Conservation (phyloP, 2,329 filamentous ascomycete genomes). For the Venturia carpophila region DNA sequence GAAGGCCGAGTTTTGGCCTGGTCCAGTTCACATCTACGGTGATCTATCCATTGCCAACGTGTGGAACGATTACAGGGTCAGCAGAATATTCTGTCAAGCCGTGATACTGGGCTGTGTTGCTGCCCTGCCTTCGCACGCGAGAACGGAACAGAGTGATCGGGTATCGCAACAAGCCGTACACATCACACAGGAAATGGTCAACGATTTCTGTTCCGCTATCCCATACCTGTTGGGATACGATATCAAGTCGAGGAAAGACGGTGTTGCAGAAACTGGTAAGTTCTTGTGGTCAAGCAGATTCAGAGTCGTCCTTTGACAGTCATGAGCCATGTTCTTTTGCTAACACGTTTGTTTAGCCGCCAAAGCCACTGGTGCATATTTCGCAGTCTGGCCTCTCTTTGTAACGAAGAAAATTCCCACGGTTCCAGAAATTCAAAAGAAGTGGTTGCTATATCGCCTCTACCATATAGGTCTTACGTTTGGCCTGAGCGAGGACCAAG, state of each 20-base stretch:
- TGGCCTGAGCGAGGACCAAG: conserved; percentile 30
- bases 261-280: conserved; percentile 28
- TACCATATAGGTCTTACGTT: conserved; percentile 31
- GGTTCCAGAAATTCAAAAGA: conserved; percentile 29
- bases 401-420: conserved; percentile 32
- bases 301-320: not conserved
- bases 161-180: conserved; percentile 14
- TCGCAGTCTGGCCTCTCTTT: conserved; percentile 35
- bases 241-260: conserved; percentile 25
- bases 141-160: conserved; percentile 11
- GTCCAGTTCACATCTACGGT: conserved; percentile 34
- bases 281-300: no score
- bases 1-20: conserved; percentile 30
- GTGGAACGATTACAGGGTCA: conserved; percentile 36
- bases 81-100: conserved; percentile 33
- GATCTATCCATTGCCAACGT: conserved; percentile 34
- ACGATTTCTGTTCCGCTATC: conserved; percentile 34
- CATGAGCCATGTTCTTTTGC: no score
- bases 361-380: conserved; percentile 34
- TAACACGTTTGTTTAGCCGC: conserved; percentile 25
- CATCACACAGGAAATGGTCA: conserved; percentile 29
- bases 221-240: conserved; percentile 35
- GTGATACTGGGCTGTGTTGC: conserved; percentile 32
- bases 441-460: conserved; percentile 33
- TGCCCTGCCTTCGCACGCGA: not conserved